These are phyloP conservation scores for Flaveria floridana DNA, from an alignment of 140 eudicot genomes.

Conservation along the genomic window DNA sequence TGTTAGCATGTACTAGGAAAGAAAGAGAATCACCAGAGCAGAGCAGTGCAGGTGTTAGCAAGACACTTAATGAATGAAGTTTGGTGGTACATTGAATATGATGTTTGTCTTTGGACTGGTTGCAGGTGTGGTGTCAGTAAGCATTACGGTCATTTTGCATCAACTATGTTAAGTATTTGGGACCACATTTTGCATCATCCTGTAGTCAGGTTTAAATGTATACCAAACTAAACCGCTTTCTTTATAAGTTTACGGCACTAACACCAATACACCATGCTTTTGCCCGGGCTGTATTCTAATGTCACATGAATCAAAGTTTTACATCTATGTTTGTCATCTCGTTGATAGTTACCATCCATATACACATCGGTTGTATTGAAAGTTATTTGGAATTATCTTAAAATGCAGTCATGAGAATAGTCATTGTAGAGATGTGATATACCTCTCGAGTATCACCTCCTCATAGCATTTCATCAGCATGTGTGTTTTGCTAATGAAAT, in stretches of 20 bases:
- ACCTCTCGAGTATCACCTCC: too few relatives aligned
- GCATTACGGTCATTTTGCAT: slow-evolving; percentile 23
- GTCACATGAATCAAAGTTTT: not conserved
- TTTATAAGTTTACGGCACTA: not conserved
- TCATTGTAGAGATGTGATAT: too few relatives aligned
- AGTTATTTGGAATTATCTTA: too few relatives aligned
- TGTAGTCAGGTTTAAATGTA: not conserved
- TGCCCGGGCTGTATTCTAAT: not conserved
- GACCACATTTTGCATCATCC: slow-evolving; percentile 25
- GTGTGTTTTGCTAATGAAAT: too few relatives aligned
- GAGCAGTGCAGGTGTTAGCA: not conserved
- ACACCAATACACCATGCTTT: too few relatives aligned
- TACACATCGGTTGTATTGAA: too few relatives aligned
- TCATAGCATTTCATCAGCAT: too few relatives aligned
- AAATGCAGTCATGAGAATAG: too few relatives aligned
- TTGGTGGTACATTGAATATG: slow-evolving; percentile 38
- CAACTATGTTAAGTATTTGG: slow-evolving; percentile 18
- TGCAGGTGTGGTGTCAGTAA: slow-evolving; percentile 31
- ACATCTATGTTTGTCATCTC: not conserved
- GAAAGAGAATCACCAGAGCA: not conserved
- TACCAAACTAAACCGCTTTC: not conserved
- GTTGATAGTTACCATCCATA: not conserved
- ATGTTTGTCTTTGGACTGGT: slow-evolving; percentile 28
- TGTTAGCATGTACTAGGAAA: slow-evolving; percentile 9
- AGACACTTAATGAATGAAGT: slow-evolving; percentile 5